phyloP scores from a whole-genome alignment of 768 basidiomycete species.

The Symmetrospora coprosmae region DNA sequence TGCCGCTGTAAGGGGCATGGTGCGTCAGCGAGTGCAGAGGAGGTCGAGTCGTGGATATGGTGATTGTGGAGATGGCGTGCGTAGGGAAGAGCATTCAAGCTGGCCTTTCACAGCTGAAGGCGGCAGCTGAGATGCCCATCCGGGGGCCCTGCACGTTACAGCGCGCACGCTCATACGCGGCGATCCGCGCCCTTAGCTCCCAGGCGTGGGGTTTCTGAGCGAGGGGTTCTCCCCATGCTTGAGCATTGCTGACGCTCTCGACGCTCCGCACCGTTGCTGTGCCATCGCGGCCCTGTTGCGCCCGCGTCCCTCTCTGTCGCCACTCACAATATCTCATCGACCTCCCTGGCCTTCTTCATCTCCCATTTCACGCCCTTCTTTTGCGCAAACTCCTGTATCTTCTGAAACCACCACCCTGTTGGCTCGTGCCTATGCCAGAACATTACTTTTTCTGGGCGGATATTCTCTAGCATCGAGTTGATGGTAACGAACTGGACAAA shows the following conservation, averaged over 20 bases:
- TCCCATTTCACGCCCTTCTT: slow-evolving; percentile 25
- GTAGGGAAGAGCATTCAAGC: no score
- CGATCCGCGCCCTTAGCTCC: no score
- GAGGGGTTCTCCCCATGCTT: no score
- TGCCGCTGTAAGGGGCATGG: slow-evolving; percentile 9
- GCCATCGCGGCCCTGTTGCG: background rate
- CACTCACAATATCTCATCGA: slow-evolving; percentile 12
- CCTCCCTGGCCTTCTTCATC: slow-evolving; percentile 6
- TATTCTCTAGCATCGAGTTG: slow-evolving; percentile 32
- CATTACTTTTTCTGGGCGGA: slow-evolving; percentile 34
- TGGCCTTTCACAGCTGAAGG: no score
- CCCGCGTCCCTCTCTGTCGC: background rate
- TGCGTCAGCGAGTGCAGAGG: background rate
- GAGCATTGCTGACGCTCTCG: no score
- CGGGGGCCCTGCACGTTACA: no score
- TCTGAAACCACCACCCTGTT: slow-evolving; percentile 36
- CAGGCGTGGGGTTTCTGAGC: no score
- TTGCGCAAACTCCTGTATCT: slow-evolving; percentile 22
- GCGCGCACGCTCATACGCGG: no score
- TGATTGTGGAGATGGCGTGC: no score
- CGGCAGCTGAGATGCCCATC: no score
- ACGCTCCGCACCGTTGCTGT: background rate
- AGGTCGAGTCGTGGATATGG: background rate
- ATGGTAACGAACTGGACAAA: slow-evolving; percentile 35
- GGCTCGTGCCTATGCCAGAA: slow-evolving; percentile 36